Base-by-base conservation (phyloP, 1,284 basidiomycete species). In the Leccinum proximum region DNA sequence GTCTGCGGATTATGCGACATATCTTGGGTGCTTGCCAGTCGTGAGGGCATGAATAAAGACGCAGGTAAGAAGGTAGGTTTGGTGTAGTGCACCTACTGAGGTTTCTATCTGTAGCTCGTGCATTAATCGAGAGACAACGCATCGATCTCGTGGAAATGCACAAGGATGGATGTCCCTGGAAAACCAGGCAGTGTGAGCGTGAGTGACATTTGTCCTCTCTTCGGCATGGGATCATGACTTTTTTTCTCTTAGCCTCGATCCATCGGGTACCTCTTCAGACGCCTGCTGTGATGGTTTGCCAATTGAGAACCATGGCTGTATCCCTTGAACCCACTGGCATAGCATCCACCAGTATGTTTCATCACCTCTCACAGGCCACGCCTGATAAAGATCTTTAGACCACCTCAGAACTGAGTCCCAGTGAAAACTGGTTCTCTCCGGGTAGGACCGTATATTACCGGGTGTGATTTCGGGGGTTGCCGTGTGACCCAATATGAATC, bases 161-260 rank as follows among this genome's bases (percentile, higher is more conserved):
- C 73, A 92, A 92, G 73, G 80, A 86, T 62, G 88, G 89, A 1
- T 93, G 91, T 71, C 92, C 92, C 3, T 93, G 92, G 92, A 91
- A 84, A 74, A 80, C 81, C 38, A 82, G 84, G 63, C 91, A 93
- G 72, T 92, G 91, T 69, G 89, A 92, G 74, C 76, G 92, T 93
- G 70, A 69, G 78, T 48, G 65, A 50, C 30, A 48, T 54, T 63
- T 37, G 37, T 50, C 26, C 5, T 61, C 35, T 40, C 38, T 60
- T 22, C 38, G 13, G 58, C 4, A 40, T 50, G 40, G 4, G 11
- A 30, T 54, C 42, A 58, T 70, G 37, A 74, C 26, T 57, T 59
- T 62, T 40, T 45, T 14, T 35, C 53, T 8, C 62, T 26, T 61
- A 92, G 91, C 82, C 54, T 87, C 87, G 0, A 86, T 93, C 61